Percentiles rank a stretch among this genome's conserved stretches.
phyloP scores from a whole-genome alignment of 2,329 filamentous ascomycete genomes.

The Elsinoe arachidis region DNA sequence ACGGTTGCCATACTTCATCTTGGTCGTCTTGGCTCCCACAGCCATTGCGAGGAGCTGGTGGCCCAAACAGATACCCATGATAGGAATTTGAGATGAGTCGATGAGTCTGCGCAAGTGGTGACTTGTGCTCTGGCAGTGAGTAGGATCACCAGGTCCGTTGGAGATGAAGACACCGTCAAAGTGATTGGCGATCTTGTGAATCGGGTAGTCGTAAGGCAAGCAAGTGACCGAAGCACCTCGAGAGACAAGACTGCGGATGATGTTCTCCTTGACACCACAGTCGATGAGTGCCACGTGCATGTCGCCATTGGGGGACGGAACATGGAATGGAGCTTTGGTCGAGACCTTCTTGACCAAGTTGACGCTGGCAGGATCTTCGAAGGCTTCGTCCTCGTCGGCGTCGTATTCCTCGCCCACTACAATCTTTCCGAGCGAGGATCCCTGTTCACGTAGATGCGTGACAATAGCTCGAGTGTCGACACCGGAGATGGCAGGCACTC shows the following conservation, averaged over 20 bases:
- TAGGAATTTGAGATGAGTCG: conserved; percentile 78
- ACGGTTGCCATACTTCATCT: conserved; percentile 98
- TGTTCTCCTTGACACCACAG: conserved; percentile 99
- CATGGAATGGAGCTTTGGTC: conserved; percentile 96
- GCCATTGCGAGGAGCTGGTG: conserved; percentile 93
- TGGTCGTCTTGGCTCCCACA: conserved; percentile 79
- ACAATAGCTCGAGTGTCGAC: conserved; percentile 97
- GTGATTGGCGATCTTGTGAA: conserved; percentile 96
- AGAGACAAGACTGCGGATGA: conserved; percentile 84
- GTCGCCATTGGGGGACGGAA: conserved; percentile 72
- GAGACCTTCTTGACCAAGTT: conserved; percentile 93
- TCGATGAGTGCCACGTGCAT: conserved; percentile 92
- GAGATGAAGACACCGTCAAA: conserved; percentile 99
- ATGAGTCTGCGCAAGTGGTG: conserved; percentile 88
- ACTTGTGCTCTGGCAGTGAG: conserved; percentile 88
- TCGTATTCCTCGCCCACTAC: conserved; percentile 96
- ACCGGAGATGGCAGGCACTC: conserved; percentile 89
- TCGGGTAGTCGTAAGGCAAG: conserved; percentile 93
- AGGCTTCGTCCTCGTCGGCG: conserved; percentile 94
- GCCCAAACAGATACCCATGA: conserved; percentile 97
- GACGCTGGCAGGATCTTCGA: conserved; percentile 89
- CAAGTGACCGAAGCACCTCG: conserved; percentile 88
- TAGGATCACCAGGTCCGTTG: conserved; percentile 96
- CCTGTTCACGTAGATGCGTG: conserved; percentile 89
- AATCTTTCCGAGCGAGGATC: conserved; percentile 90